Base-by-base conservation (phyloP, 257 asterid species). In the Scutellaria barbata region DNA sequence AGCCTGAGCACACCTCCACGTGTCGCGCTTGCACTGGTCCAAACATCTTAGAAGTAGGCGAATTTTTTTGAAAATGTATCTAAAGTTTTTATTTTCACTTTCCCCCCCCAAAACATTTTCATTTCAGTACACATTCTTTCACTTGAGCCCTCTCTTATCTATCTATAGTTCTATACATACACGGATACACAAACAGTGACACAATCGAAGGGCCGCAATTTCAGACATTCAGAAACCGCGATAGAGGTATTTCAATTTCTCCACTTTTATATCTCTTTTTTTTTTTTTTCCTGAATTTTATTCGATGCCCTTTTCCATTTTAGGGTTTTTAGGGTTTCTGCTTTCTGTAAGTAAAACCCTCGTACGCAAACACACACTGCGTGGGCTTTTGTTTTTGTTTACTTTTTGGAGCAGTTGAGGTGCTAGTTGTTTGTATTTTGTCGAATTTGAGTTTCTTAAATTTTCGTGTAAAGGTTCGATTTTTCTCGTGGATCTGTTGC, bases 271-370 rank as follows among this genome's bases (percentile, higher is more conserved):
- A 1, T 59, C 41, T 2, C 0, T 12, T 1, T 10, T 0, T 50
- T 16, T 54, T 25, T 25, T 3, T 53, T 9, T 48, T 7, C 17
- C 14, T 17, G 35, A 58, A 16, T 46, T 45, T 43, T 45, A 30
- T 77, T n/a, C 50, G 64, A 52, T 50, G 52, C 53, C 68, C 16
- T 11, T 51, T 63, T 33, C 58, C 59, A 9, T 17, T 65, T 65
- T 59, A 74, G 81, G 76, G 81, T 68, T 81, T 71, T 66, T 71
- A 70, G 78, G 71, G 81, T 75, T 76, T 71, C 75, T 52, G 74
- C 60, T 69, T 72, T 76, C n/a, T 73, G 69, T 11, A 14, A 56
- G 73, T 77, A 64, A 72, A 73, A 63, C 77, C 65, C 80, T n/a
- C 56, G 41, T 11, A 10, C 52, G 50, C 48, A 62, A 55, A 7